A percentile compares a stretch with the other conserved stretches of the same genome.
Conservation (phyloP, 495 filamentous ascomycete species). For the Oidiodendron maius region DNA sequence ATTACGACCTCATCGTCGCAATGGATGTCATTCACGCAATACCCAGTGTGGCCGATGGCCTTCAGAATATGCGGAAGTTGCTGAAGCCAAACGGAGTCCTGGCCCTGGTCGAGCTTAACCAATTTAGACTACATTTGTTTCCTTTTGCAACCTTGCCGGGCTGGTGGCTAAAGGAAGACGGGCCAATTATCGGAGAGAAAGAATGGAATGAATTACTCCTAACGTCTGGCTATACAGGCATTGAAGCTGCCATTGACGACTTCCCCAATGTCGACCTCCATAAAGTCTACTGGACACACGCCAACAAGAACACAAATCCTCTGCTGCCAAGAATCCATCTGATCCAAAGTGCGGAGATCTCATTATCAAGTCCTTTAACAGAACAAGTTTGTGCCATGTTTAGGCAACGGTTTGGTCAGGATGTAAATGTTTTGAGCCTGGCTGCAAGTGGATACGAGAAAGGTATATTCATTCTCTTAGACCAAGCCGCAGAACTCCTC, state of each 20-base stretch:
- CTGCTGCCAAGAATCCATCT: too few species aligned
- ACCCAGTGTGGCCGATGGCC: conserved; percentile 24
- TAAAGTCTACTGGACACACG: too few species aligned
- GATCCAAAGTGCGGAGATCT: too few species aligned
- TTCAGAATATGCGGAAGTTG: conserved; percentile 30
- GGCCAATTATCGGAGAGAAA: background rate
- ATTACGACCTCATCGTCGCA: conserved; percentile 28
- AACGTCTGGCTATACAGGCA: background rate
- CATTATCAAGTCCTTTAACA: too few species aligned
- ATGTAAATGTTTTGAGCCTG: too few species aligned
- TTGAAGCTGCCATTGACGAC: background rate
- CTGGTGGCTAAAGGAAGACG: conserved; percentile 38
- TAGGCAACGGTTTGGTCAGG: too few species aligned
- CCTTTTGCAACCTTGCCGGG: conserved; percentile 34
- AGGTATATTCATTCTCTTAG: too few species aligned
- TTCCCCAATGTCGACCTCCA: too few species aligned
- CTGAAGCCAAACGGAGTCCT: conserved; percentile 33
- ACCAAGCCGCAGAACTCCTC: too few species aligned
- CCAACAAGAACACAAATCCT: too few species aligned
- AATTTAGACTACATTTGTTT: conserved; percentile 1
- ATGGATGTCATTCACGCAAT: conserved; percentile 33
- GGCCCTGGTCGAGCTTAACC: conserved; percentile 16
- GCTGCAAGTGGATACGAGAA: too few species aligned
- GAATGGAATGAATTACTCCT: background rate
- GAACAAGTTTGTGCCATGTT: too few species aligned